Conservation (phyloP, 2,329 filamentous ascomycete species). For the Blastomyces gilchristii region DNA sequence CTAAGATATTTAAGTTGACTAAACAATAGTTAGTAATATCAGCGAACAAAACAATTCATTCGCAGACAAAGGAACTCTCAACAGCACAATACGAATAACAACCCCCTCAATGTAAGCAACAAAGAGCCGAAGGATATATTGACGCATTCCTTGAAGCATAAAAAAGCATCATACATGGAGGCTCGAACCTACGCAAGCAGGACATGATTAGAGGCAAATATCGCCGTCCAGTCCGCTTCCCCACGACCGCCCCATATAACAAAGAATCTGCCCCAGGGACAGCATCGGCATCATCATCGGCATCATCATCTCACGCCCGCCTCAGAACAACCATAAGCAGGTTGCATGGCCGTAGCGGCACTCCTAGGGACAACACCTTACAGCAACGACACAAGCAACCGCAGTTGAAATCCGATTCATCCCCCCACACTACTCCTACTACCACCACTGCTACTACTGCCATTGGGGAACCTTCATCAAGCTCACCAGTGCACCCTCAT, state of each 20-base stretch:
- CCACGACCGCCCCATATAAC: slow-evolving; percentile 19
- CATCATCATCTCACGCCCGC: not conserved
- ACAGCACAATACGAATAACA: not conserved
- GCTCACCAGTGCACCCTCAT: slow-evolving; percentile 2
- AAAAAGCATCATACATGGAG: slow-evolving; percentile 12
- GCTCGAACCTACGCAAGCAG: slow-evolving; percentile 7
- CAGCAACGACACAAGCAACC: slow-evolving; percentile 6
- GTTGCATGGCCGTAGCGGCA: not conserved
- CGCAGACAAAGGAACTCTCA: not conserved
- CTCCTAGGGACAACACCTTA: slow-evolving; percentile 3
- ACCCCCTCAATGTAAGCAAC: not conserved
- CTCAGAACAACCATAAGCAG: not conserved
- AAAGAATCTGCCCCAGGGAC: slow-evolving; percentile 13
- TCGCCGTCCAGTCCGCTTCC: slow-evolving; percentile 33
- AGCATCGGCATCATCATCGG: not conserved
- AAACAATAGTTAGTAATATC: not conserved
- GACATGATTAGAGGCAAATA: slow-evolving; percentile 19
- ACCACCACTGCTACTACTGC: slow-evolving; percentile 4
- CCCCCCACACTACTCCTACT: slow-evolving; percentile 3
- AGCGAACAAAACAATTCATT: not conserved
- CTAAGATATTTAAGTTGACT: not conserved
- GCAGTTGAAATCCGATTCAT: not conserved
- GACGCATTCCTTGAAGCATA: not conserved
- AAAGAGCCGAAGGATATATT: not conserved
- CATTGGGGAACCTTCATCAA: slow-evolving; percentile 5